phyloP scores from a whole-genome alignment of 345 rosid genomes.

The Populus deltoides region DNA sequence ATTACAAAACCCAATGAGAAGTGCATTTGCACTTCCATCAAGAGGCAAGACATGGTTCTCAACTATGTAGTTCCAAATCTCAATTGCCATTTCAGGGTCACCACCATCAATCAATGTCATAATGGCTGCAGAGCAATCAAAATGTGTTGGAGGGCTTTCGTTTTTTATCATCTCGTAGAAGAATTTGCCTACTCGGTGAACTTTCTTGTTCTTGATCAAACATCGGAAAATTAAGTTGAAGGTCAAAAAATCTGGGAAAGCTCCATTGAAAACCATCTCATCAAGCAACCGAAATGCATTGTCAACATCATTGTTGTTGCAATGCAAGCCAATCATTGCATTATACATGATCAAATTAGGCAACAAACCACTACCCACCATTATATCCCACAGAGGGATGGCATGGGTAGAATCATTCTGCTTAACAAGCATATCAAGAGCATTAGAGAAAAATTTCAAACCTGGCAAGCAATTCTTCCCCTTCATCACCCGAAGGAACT shows the following conservation, averaged over 20 bases:
- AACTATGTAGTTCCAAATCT: conserved; percentile 55
- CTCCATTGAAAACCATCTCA: conserved; percentile 49
- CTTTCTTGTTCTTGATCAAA: conserved; percentile 45
- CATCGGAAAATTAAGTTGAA: conserved; percentile 50
- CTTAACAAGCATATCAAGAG: conserved; percentile 44
- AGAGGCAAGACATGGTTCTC: conserved; percentile 39
- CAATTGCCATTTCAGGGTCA: conserved; percentile 57
- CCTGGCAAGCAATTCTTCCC: conserved; percentile 48
- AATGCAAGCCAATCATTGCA: conserved; percentile 42
- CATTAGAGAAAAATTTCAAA: conserved; percentile 44
- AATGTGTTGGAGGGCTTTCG: conserved; percentile 41
- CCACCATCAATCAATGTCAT: conserved; percentile 39
- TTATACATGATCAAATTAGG: conserved; percentile 52
- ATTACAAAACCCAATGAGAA: conserved; percentile 48
- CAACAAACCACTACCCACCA: conserved; percentile 38
- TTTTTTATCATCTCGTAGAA: conserved; percentile 59
- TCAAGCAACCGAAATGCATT: conserved; percentile 49
- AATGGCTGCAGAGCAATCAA: conserved; percentile 44
- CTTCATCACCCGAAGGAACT: conserved; percentile 46
- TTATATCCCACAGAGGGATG: conserved; percentile 40
- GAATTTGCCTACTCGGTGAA: conserved; percentile 35
- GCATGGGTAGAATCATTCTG: conserved; percentile 31
- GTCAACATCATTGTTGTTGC: conserved; percentile 37
- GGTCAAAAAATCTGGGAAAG: conserved; percentile 49
- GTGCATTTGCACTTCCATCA: conserved; percentile 42